Conservation (phyloP, 108 stramenopile species). For the Nannochloropsis gaditana region DNA sequence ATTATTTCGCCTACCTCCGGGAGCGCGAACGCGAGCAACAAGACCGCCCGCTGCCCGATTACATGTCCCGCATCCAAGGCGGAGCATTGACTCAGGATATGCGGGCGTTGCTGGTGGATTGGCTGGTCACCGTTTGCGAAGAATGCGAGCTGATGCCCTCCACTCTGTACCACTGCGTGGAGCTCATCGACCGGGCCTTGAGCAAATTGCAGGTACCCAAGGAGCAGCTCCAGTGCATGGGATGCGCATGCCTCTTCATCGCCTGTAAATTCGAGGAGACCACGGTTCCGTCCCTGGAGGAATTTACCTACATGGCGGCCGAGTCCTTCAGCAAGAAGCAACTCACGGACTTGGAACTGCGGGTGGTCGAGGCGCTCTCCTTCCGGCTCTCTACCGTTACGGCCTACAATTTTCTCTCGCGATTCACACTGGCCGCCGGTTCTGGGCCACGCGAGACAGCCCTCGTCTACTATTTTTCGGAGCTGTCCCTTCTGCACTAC, state of each 20-base stretch:
- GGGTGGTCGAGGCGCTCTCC: not conserved
- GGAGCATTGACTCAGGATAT: constrained; percentile 20
- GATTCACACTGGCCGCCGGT: not conserved
- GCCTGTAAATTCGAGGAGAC: constrained; percentile 20
- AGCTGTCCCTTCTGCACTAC: not conserved
- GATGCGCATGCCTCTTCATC: not conserved
- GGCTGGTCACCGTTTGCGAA: constrained; percentile 9
- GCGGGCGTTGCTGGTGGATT: not conserved
- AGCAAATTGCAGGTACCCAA: not conserved
- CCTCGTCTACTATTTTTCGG: not conserved
- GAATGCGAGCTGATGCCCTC: constrained; percentile 19
- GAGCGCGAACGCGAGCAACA: constrained; percentile 16
- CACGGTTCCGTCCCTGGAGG: not conserved
- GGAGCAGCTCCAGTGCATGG: constrained; percentile 11
- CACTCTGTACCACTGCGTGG: constrained; percentile 16
- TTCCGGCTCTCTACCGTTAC: not conserved
- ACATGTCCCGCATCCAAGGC: not conserved
- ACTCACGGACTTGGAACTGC: constrained; percentile 5
- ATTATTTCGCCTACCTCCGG: constrained; percentile 8
- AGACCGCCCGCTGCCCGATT: not conserved
- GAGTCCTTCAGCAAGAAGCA: constrained; percentile 10
- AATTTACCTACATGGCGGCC: constrained; percentile 1
- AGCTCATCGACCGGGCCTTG: not conserved
- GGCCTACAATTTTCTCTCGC: not conserved
- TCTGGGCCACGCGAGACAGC: not conserved